A percentile compares a stretch with the other conserved stretches of the same genome.
These are phyloP conservation scores for Emericellopsis terricola DNA, from an alignment of 495 filamentous ascomycete species.

Conservation along the genomic window DNA sequence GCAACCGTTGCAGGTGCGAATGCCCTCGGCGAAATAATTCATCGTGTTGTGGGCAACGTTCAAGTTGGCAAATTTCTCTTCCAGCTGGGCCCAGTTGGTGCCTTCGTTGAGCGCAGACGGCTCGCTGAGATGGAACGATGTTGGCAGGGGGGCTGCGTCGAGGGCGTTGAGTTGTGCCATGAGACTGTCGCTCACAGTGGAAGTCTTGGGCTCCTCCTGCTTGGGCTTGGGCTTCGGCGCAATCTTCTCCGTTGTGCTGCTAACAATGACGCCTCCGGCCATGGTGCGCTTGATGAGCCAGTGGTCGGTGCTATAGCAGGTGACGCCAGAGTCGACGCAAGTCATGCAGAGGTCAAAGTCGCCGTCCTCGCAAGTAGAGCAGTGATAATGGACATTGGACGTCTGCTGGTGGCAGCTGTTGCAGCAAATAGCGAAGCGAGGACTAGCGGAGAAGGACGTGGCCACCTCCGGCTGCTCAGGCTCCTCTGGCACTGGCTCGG, in stretches of 20 bases:
- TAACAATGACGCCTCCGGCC: slow-evolving; percentile 57
- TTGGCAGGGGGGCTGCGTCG: too few species aligned
- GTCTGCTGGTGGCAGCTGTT: slow-evolving; percentile 72
- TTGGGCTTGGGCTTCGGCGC: slow-evolving; percentile 34
- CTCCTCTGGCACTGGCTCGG: too few species aligned
- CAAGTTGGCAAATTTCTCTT: not conserved
- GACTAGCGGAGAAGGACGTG: not conserved
- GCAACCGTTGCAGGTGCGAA: slow-evolving; percentile 87
- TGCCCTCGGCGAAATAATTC: slow-evolving; percentile 6
- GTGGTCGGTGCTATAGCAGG: slow-evolving; percentile 61
- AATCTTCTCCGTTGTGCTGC: slow-evolving; percentile 67
- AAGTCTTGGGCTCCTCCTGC: not conserved
- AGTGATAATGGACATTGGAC: slow-evolving; percentile 77
- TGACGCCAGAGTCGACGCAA: slow-evolving; percentile 57
- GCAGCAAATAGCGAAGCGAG: slow-evolving; percentile 57
- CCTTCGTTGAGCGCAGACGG: too few species aligned
- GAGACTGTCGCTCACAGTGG: too few species aligned
- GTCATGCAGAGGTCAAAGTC: slow-evolving; percentile 84
- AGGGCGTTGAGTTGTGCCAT: not conserved
- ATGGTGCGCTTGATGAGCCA: slow-evolving; percentile 89
- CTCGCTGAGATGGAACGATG: too few species aligned
- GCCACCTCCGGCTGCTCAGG: not conserved
- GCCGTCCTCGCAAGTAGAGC: slow-evolving; percentile 76
- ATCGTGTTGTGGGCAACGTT: not conserved
- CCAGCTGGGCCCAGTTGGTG: too few species aligned